Conservation (phyloP, 495 filamentous ascomycete species). For the Xylaria telfairii region DNA sequence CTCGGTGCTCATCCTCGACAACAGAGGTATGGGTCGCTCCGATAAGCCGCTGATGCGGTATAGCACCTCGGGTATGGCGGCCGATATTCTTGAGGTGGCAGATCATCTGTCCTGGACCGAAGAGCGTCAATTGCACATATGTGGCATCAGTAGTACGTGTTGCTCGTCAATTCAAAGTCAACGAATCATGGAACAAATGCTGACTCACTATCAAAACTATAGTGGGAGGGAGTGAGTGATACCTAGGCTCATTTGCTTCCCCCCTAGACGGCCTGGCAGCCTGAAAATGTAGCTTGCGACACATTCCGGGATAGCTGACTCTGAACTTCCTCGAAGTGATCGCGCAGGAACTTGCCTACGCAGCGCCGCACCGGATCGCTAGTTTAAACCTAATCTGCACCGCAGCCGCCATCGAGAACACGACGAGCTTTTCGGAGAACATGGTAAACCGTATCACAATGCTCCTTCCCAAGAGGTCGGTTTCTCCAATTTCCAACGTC, state of each 20-base stretch:
- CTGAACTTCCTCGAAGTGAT: constrained; percentile 81
- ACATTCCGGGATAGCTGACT: background rate
- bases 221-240: constrained; percentile 30
- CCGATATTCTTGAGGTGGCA: constrained; percentile 71
- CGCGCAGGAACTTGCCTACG: constrained; percentile 74
- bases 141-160: constrained; percentile 60
- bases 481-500: background rate
- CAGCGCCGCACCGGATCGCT: constrained; percentile 66
- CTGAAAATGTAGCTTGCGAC: background rate
- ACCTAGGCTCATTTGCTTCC: constrained; percentile 39
- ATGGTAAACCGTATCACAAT: constrained; percentile 70
- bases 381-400: constrained; percentile 75
- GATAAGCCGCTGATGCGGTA: constrained; percentile 77
- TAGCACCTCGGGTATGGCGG: constrained; percentile 76
- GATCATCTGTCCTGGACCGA: constrained; percentile 72
- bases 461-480: constrained; percentile 66
- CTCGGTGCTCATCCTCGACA: constrained; percentile 77
- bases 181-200: background rate
- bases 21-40: constrained; percentile 77
- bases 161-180: background rate
- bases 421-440: constrained; percentile 62
- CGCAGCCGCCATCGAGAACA: constrained; percentile 71
- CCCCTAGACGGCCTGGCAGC: background rate
- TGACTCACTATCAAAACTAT: background rate
- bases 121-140: constrained; percentile 62